Conservation (phyloP, 2,329 filamentous ascomycete genomes). For the Fusarium liriodendri region DNA sequence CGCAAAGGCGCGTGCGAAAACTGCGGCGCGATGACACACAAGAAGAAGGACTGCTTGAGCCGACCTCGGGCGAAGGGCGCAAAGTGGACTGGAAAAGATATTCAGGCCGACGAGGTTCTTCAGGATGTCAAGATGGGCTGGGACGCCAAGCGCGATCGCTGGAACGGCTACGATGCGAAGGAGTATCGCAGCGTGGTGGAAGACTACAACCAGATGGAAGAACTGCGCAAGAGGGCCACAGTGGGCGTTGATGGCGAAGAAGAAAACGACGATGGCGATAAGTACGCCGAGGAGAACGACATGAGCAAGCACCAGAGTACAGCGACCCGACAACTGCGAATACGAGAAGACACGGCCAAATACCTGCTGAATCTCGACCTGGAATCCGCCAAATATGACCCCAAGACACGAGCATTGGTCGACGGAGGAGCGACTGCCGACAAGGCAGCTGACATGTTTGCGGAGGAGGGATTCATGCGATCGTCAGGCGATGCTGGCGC, state of each 20-base stretch:
- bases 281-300: constrained; percentile 94
- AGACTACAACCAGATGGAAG: constrained; percentile 88
- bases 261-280: constrained; percentile 70
- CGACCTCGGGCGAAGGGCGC: constrained; percentile 90
- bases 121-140: constrained; percentile 90
- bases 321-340: constrained; percentile 87
- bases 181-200: constrained; percentile 91
- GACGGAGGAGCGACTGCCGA: constrained; percentile 85
- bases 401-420: constrained; percentile 92
- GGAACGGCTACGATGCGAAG: constrained; percentile 95
- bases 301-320: constrained; percentile 96
- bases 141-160: constrained; percentile 97
- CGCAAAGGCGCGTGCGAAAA: constrained; percentile 99
- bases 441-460: constrained; percentile 83
- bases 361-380: constrained; percentile 95
- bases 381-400: constrained; percentile 97
- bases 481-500: constrained; percentile 91
- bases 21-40: constrained; percentile 97
- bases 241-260: constrained; percentile 61
- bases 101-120: constrained; percentile 89
- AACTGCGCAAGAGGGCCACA: constrained; percentile 70
- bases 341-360: constrained; percentile 97
- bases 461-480: constrained; percentile 92
- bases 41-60: constrained; percentile 91
- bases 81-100: constrained; percentile 91